These are phyloP conservation scores for Geosiphon pyriformis DNA, from an alignment of 192 early-diverging fungal genomes.

Conservation along the genomic window DNA sequence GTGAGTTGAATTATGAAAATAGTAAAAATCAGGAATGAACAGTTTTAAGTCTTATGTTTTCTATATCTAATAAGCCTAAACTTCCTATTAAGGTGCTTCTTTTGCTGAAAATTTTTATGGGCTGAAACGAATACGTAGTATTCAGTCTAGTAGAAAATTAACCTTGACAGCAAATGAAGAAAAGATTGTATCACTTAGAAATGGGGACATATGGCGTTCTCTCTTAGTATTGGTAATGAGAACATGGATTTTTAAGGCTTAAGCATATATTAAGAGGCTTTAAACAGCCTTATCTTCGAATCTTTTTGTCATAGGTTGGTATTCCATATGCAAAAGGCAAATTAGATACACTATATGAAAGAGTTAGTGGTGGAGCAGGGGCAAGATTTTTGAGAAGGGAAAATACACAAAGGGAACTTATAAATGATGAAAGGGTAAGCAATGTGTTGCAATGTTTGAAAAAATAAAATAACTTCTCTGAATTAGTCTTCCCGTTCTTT, in stretches of 20 bases:
- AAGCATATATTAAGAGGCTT: too few species aligned
- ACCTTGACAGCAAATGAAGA: conserved; percentile 32
- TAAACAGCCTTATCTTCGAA: too few species aligned
- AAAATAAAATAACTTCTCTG: not conserved
- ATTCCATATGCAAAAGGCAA: conserved; percentile 73
- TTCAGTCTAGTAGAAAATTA: conserved; percentile 30
- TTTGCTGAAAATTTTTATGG: conserved; percentile 96
- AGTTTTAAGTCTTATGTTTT: not conserved
- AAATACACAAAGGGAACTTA: conserved; percentile 31
- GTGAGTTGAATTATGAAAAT: too few species aligned
- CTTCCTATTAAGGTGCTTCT: conserved; percentile 50
- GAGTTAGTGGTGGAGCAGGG: conserved; percentile 53
- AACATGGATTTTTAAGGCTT: too few species aligned
- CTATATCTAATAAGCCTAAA: conserved; percentile 2
- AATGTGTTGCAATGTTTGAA: conserved; percentile 3
- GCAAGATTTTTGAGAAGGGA: conserved; percentile 60
- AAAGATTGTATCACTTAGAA: conserved; percentile 37
- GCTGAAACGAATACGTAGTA: conserved; percentile 62
- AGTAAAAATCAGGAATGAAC: too few species aligned
- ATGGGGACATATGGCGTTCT: conserved; percentile 54
- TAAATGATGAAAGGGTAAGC: not conserved
- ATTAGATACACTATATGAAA: conserved; percentile 70
- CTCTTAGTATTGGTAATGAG: conserved; percentile 59
- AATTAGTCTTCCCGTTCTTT: not conserved
- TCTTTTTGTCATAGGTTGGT: conserved; percentile 44